A percentile compares a stretch with the other conserved stretches of the same genome.
Evolutionary conservation across 192 early-diverging fungal species (phyloP).

Genomic region (Coemansia sp.): DNA sequence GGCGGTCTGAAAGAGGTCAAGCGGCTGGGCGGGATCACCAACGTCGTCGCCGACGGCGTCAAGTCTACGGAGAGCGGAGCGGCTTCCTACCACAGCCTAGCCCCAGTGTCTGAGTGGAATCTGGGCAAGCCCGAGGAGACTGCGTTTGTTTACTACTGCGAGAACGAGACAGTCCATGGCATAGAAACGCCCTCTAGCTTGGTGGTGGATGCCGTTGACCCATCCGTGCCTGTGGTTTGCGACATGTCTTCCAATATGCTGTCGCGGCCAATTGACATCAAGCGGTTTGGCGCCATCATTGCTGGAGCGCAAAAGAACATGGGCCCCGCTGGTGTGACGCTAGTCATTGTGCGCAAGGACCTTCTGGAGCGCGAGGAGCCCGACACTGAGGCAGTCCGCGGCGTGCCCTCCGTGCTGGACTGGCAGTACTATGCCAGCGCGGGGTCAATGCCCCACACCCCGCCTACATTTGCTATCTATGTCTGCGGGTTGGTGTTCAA

Average conservation of each 20-base stretch:
- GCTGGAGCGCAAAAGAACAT: constrained; percentile 98
- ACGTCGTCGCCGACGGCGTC: constrained; percentile 77
- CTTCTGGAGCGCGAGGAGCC: constrained; percentile 63
- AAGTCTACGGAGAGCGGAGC: constrained; percentile 50
- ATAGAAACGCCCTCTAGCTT: constrained; percentile 68
- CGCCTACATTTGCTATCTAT: constrained; percentile 92
- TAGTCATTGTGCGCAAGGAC: constrained; percentile 91
- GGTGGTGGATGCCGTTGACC: constrained; percentile 45
- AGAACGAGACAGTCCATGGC: constrained; percentile 98
- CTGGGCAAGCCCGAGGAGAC: constrained; percentile 64
- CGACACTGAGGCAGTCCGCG: constrained; percentile 39
- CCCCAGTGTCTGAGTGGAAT: constrained; percentile 62
- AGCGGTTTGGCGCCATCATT: constrained; percentile 82
- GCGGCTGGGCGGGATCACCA: constrained; percentile 74
- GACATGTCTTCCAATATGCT: constrained; percentile 90
- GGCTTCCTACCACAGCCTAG: constrained; percentile 54
- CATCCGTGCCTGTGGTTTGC: constrained; percentile 76
- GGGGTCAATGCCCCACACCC: constrained; percentile 93
- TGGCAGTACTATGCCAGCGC: constrained; percentile 79
- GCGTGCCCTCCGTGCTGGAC: constrained; percentile 79
- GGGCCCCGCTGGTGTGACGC: constrained; percentile 86
- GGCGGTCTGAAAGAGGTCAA: constrained; percentile 84
- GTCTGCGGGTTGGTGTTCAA: constrained; percentile 88
- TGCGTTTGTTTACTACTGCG: constrained; percentile 93
- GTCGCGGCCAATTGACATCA: constrained; percentile 75